phyloP scores from a whole-genome alignment of 306 rosid species.

The Rubus idaeus region DNA sequence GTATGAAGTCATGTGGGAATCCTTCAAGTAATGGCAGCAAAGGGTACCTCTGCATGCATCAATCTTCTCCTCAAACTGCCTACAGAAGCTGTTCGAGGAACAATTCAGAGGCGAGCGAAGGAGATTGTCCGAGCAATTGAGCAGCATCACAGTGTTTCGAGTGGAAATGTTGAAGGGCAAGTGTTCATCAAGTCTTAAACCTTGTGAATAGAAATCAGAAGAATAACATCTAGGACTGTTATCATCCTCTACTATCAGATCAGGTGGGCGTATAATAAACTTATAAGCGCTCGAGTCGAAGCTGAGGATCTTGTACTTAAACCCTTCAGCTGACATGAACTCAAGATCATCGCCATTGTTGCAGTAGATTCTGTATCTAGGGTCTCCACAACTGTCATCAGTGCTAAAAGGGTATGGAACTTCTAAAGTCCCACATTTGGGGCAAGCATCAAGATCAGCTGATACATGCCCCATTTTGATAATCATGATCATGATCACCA shows the following conservation, averaged over 20 bases:
- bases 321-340: slow-evolving; percentile 59
- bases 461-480: slow-evolving; percentile 25
- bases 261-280: slow-evolving; percentile 63
- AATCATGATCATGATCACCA: slow-evolving; percentile 30
- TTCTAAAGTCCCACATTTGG: slow-evolving; percentile 54
- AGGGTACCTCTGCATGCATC: slow-evolving; percentile 55
- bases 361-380: slow-evolving; percentile 63
- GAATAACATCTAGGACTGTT: slow-evolving; percentile 48
- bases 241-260: slow-evolving; percentile 3
- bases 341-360: slow-evolving; percentile 40
- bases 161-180: slow-evolving; percentile 73
- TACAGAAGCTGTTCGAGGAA: slow-evolving; percentile 60
- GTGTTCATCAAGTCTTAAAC: slow-evolving; percentile 52
- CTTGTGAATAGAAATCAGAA: slow-evolving; percentile 57
- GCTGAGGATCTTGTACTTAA: slow-evolving; percentile 62
- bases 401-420: slow-evolving; percentile 89
- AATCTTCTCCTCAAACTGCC: slow-evolving; percentile 53
- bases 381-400: slow-evolving; percentile 55
- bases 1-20: slow-evolving; percentile 79
- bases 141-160: slow-evolving; percentile 67
- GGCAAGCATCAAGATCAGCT: slow-evolving; percentile 38
- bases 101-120: slow-evolving; percentile 76
- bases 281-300: slow-evolving; percentile 41
- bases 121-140: slow-evolving; percentile 58
- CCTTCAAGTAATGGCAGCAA: slow-evolving; percentile 77